Evolutionary conservation across 2,329 filamentous ascomycete genomes (phyloP).

Genomic region (Ilyonectria mors-panacis): DNA sequence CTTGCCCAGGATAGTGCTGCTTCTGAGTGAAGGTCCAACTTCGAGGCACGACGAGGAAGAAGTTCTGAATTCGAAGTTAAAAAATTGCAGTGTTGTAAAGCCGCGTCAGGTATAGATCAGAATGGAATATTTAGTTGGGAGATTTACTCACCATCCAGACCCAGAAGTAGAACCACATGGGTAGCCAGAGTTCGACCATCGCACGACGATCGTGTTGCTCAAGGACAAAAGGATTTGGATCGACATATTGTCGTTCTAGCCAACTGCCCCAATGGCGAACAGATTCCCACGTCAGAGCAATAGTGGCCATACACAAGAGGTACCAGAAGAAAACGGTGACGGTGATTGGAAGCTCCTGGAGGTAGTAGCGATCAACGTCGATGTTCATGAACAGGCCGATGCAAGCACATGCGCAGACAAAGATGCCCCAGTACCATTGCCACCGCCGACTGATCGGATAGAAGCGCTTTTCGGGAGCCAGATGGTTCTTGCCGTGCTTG

Average conservation of each 20-base stretch:
- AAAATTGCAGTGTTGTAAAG: neutral
- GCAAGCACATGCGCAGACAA: constrained; percentile 72
- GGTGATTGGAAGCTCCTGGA: constrained; percentile 79
- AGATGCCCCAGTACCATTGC: constrained; percentile 85
- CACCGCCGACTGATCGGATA: constrained; percentile 79
- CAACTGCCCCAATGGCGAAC: constrained; percentile 85
- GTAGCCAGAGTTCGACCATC: constrained; percentile 77
- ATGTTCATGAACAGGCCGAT: constrained; percentile 80
- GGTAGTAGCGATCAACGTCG: constrained; percentile 82
- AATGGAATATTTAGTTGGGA: neutral
- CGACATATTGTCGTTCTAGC: constrained; percentile 80
- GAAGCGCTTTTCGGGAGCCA: constrained; percentile 78
- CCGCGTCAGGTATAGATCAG: neutral
- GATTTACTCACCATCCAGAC: constrained; percentile 71
- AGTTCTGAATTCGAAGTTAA: constrained; percentile 63
- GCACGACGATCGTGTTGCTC: constrained; percentile 71
- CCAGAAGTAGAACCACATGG: constrained; percentile 82
- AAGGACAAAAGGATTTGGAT: constrained; percentile 77
- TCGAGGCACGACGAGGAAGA: constrained; percentile 81
- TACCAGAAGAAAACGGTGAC: constrained; percentile 82
- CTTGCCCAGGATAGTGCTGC: constrained; percentile 76
- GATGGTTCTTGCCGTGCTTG: constrained; percentile 74
- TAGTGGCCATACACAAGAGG: constrained; percentile 74
- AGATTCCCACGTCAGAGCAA: constrained; percentile 82
- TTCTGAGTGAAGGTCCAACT: constrained; percentile 76